Base-by-base conservation (phyloP, 257 asterid genomes). In the Gardenia jasminoides region DNA sequence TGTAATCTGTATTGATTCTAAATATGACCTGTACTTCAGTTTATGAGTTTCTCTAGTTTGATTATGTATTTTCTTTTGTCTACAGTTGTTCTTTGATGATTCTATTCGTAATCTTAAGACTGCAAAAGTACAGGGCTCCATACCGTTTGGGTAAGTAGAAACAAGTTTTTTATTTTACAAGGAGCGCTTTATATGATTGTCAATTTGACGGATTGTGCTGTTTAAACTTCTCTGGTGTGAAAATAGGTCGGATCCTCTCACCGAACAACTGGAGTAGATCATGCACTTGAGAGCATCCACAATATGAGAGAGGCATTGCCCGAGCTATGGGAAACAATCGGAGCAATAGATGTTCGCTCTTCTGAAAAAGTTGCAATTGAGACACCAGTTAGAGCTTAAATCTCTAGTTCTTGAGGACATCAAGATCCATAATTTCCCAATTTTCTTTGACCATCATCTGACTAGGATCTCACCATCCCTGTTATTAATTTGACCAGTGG, bases 61-160 rank as follows among this genome's bases (percentile, higher is more conserved):
- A 8, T 39, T 22, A 26, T 43, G 19, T 26, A 9, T 13, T 30
- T 36, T 67, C 30, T 33, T 9, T 62, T 75, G 39, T 69, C 82
- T 78, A 79, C 90, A 94, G 97, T 47, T 94, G 44, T 93, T 93
- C 90, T 93, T 94, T 68, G 99, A 94, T 78, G 98, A 94, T 84
- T 91, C 98, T 0, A 84, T 94, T 68, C 93, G 97, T 79, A 94
- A 94, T 77, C 82, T 93, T 59, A 94, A 93, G 86, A 85, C 88
- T 50, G 98, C 95, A n/a, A 91, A 93, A 66, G 8, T 47, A 74
- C 83, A 73, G 97, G 98, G 46, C 86, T 94, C 68, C 84, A 79
- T 30, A 93, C 99, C 7, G 92, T 94, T 76, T 88, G 96, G 97
- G 98, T 94, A 90, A 67, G 93, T 74, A 66, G 24, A 62, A 30